Conservation (phyloP, 345 rosid species). For the Rubroshorea leprosula region DNA sequence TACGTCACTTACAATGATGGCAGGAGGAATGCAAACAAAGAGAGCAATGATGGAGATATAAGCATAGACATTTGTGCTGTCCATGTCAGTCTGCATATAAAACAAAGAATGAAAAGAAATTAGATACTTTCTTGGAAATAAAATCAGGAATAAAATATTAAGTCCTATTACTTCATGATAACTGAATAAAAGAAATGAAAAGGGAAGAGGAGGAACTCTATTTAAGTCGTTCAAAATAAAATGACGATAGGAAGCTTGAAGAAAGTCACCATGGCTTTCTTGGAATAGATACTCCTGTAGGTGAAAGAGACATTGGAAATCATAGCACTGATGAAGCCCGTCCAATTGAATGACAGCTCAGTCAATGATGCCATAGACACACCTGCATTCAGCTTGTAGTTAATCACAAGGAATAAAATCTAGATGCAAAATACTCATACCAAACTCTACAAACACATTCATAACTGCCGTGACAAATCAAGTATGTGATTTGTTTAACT, state of each 20-base stretch:
- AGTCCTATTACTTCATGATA: too few species aligned
- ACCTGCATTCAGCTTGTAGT: slow-evolving; percentile 33
- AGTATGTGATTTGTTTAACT: too few species aligned
- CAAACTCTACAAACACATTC: too few species aligned
- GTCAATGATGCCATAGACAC: slow-evolving; percentile 91
- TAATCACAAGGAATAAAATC: not conserved
- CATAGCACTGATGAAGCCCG: slow-evolving; percentile 96
- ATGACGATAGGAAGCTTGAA: not conserved
- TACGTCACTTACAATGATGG: slow-evolving; percentile 57
- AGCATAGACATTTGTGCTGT: slow-evolving; percentile 90
- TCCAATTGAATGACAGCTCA: slow-evolving; percentile 94
- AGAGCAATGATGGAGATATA: slow-evolving; percentile 97
- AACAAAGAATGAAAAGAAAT: too few species aligned
- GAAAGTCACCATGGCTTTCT: slow-evolving; percentile 89
- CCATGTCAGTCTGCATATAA: slow-evolving; percentile 92
- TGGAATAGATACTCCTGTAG: slow-evolving; percentile 89
- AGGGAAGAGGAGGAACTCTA: not conserved
- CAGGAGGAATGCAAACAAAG: slow-evolving; percentile 86
- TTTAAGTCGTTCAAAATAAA: not conserved
- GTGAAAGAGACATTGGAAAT: slow-evolving; percentile 94
- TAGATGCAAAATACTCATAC: too few species aligned
- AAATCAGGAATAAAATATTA: too few species aligned
- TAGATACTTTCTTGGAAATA: too few species aligned
- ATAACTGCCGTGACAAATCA: too few species aligned
- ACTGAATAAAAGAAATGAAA: too few species aligned